Conservation (phyloP, 129 eudicot species). For the Smallanthus sonchifolius region DNA sequence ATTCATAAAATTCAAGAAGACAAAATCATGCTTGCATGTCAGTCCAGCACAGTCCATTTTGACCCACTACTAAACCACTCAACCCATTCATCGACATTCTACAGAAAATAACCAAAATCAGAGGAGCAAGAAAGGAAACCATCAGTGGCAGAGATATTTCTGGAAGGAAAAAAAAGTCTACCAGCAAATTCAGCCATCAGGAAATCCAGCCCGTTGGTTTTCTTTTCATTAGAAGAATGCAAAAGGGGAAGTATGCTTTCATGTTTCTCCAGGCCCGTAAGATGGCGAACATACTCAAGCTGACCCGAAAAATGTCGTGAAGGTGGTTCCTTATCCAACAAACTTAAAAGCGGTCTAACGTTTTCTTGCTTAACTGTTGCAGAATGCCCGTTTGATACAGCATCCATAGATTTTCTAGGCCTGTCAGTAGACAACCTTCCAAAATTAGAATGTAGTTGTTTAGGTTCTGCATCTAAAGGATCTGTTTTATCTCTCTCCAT, state of each 20-base stretch:
- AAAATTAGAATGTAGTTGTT: slow-evolving; percentile 46
- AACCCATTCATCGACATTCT: neutral
- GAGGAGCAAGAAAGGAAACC: neutral
- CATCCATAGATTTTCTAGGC: slow-evolving; percentile 56
- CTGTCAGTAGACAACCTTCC: slow-evolving; percentile 63
- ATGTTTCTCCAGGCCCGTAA: slow-evolving; percentile 84
- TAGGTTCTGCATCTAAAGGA: slow-evolving; percentile 52
- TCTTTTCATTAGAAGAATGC: slow-evolving; percentile 78
- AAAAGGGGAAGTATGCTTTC: slow-evolving; percentile 85
- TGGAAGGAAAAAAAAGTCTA: slow-evolving; percentile 9
- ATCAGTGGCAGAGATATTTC: slow-evolving; percentile 4
- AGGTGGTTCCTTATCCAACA: slow-evolving; percentile 96
- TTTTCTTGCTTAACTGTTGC: slow-evolving; percentile 67
- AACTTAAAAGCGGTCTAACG: slow-evolving; percentile 88
- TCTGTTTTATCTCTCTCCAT: slow-evolving; percentile 46
- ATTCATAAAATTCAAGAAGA: neutral
- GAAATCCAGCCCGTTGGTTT: slow-evolving; percentile 76
- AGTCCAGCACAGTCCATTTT: neutral
- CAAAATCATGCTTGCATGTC: neutral
- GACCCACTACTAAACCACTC: neutral
- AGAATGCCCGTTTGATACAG: slow-evolving; percentile 56
- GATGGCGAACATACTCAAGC: slow-evolving; percentile 83
- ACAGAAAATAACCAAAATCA: neutral
- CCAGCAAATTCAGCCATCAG: slow-evolving; percentile 98
- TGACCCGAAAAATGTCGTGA: slow-evolving; percentile 88